phyloP scores from a whole-genome alignment of 23 red algal species.

The Gracilaria domingensis region DNA sequence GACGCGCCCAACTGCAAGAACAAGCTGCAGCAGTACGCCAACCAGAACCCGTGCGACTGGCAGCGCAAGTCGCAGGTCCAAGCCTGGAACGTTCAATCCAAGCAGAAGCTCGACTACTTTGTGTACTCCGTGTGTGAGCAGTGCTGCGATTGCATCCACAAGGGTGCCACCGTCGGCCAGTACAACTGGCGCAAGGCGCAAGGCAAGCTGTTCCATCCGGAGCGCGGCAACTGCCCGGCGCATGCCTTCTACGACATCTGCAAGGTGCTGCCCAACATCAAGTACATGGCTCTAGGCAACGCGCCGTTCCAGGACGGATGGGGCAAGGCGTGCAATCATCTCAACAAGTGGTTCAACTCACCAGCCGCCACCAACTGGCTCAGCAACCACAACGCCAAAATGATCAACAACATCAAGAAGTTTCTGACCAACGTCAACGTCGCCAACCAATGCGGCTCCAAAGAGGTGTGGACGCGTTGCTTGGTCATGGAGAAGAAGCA shows the following conservation, averaged over 20 bases:
- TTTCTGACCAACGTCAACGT: slow-evolving; percentile 45
- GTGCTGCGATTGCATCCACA: slow-evolving; percentile 65
- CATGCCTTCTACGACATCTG: slow-evolving; percentile 57
- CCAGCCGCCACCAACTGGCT: slow-evolving; percentile 15
- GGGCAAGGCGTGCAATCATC: slow-evolving; percentile 1
- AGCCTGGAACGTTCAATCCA: background rate
- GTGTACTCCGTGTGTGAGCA: slow-evolving; percentile 61
- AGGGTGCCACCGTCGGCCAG: slow-evolving; percentile 31
- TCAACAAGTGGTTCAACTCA: slow-evolving; percentile 36
- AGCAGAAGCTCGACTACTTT: slow-evolving; percentile 57
- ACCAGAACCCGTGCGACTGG: slow-evolving; percentile 46
- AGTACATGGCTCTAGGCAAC: slow-evolving; percentile 31
- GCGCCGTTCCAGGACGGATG: slow-evolving; percentile 12
- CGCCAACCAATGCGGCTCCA: slow-evolving; percentile 49
- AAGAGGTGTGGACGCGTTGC: slow-evolving; percentile 49
- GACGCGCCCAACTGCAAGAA: slow-evolving; percentile 37
- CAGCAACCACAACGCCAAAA: slow-evolving; percentile 52
- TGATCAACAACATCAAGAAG: slow-evolving; percentile 26
- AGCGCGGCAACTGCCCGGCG: slow-evolving; percentile 54
- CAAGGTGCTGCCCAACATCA: slow-evolving; percentile 47
- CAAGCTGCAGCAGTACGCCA: slow-evolving; percentile 36
- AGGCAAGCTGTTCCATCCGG: slow-evolving; percentile 23
- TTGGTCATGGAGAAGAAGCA: slow-evolving; percentile 60
- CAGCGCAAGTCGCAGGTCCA: slow-evolving; percentile 39
- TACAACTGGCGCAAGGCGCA: background rate